Conservation (phyloP, 352 stramenopile species). For the Hyaloperonospora brassicae region DNA sequence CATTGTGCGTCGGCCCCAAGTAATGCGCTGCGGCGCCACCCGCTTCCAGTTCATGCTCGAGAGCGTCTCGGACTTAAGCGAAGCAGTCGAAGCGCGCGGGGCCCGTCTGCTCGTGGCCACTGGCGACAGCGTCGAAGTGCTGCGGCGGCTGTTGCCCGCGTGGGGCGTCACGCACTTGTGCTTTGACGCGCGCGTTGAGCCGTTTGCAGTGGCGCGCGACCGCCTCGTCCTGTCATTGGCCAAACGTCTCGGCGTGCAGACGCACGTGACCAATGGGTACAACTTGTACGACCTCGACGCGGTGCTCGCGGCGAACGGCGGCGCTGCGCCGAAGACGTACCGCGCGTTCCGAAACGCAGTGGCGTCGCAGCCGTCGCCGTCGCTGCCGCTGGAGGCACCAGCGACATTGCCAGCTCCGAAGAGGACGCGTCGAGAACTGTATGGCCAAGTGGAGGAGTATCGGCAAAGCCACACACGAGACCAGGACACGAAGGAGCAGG, state of each 20-base stretch:
- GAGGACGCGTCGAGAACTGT: slow-evolving; percentile 44
- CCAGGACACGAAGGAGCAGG: slow-evolving; percentile 3
- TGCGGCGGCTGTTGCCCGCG: slow-evolving; percentile 70
- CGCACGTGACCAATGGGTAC: slow-evolving; percentile 58
- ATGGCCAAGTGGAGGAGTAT: slow-evolving; percentile 55
- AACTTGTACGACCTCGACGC: slow-evolving; percentile 68
- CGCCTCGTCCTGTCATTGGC: slow-evolving; percentile 46
- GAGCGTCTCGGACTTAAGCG: slow-evolving; percentile 78
- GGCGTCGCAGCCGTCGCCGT: slow-evolving; percentile 41
- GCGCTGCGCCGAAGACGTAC: slow-evolving; percentile 66
- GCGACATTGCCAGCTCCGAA: slow-evolving; percentile 38
- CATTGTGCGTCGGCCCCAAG: slow-evolving; percentile 81
- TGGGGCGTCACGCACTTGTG: slow-evolving; percentile 88
- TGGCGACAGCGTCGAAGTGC: slow-evolving; percentile 69
- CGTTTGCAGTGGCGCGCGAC: slow-evolving; percentile 84
- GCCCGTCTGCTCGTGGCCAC: slow-evolving; percentile 63
- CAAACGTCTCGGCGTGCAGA: slow-evolving; percentile 45
- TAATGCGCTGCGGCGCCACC: slow-evolving; percentile 75
- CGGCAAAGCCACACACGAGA: slow-evolving; percentile 27
- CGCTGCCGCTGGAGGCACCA: slow-evolving; percentile 37
- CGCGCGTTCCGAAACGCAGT: slow-evolving; percentile 56
- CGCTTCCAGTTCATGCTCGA: slow-evolving; percentile 92
- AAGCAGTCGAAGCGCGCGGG: slow-evolving; percentile 52
- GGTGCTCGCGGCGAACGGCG: slow-evolving; percentile 47
- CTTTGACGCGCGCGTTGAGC: slow-evolving; percentile 89